Evolutionary conservation across 371 early-diverging fungal species (phyloP), one percentile per base, ranked within the genome.

Genomic region (Mortierella sp.): DNA sequence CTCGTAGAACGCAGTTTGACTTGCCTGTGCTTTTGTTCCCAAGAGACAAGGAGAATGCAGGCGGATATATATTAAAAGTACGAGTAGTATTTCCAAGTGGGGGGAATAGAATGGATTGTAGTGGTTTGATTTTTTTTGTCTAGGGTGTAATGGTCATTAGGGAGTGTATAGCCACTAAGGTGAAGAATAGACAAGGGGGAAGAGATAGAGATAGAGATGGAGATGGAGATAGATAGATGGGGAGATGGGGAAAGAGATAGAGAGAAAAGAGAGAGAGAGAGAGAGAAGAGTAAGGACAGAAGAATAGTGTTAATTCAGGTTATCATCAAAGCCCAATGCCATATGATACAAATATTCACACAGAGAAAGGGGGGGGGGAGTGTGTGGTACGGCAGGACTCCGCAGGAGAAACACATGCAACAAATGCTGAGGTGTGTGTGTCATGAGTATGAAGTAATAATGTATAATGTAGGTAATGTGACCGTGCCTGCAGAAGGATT

Each of bases 1-100:
- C 58, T 38, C 60, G 60, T 40, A 21, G 60, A 38, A 59, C n/a
- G 10, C 24, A 55, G 22, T 5, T 38, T 38, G 21, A 59, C 60
- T 59, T 59, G 41, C 60, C 60, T 59, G 36, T 59, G 41, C n/a
- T 59, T 59, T 59, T 59, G 36, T 21, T 59, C 55, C 41, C 45
- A 40, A 21, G 33, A 58, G 33, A 68, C 32, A 48, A 36, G 45
- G 65, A 50, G 24, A 21, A 22, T 10, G 22, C 52, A 55, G 32
- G 55, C 28, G 55, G 32, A 10, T 22, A 22, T 22, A 55, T 55
- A 45, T 45, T 45, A 45, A 16, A 28, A 55, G 22, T 48, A 48
- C 40, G 64, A 28, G 19, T 11, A 0, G 38, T 45, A 19, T 3
- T 43, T 13, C 15, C 43, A 15, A 15, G 13, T 43, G 43, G 43